Percentiles rank a stretch among this genome's conserved stretches.
phyloP scores from a whole-genome alignment of 768 basidiomycete species.

The Termitomyces sp. region DNA sequence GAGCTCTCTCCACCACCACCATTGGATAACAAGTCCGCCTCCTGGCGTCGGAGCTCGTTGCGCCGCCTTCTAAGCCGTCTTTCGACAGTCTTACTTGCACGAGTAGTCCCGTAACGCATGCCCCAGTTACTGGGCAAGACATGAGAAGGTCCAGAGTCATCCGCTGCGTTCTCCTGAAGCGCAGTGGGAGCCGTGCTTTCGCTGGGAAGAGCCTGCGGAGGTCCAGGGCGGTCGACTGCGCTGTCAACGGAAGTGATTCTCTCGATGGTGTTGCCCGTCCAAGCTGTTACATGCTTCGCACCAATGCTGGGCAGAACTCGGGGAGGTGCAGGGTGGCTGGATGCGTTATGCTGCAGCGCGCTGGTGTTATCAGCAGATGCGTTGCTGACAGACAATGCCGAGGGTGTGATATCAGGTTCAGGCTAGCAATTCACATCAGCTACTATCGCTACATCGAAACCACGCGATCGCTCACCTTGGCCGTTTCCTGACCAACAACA shows the following conservation, averaged over 20 bases:
- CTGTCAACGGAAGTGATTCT: background rate
- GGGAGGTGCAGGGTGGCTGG: no score
- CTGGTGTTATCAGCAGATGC: background rate
- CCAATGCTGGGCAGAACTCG: background rate
- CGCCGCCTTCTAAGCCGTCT: background rate
- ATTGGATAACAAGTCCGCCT: background rate
- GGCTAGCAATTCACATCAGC: background rate
- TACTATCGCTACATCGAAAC: background rate
- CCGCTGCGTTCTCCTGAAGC: background rate
- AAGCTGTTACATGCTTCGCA: no score
- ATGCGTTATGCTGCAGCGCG: no score
- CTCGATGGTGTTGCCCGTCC: background rate
- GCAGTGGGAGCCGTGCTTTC: background rate
- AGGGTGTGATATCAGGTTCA: background rate
- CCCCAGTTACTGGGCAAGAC: background rate
- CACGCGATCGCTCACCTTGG: background rate
- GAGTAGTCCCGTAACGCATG: background rate
- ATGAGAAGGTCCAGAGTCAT: background rate
- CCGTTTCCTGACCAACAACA: background rate
- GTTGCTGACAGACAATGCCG: background rate
- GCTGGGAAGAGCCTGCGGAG: background rate
- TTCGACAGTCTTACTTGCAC: background rate
- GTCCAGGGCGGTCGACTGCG: background rate
- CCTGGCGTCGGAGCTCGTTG: background rate
- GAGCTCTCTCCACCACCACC: no score